Conservation (phyloP, 2,329 filamentous ascomycete species). For the Metarhizium sp. region DNA sequence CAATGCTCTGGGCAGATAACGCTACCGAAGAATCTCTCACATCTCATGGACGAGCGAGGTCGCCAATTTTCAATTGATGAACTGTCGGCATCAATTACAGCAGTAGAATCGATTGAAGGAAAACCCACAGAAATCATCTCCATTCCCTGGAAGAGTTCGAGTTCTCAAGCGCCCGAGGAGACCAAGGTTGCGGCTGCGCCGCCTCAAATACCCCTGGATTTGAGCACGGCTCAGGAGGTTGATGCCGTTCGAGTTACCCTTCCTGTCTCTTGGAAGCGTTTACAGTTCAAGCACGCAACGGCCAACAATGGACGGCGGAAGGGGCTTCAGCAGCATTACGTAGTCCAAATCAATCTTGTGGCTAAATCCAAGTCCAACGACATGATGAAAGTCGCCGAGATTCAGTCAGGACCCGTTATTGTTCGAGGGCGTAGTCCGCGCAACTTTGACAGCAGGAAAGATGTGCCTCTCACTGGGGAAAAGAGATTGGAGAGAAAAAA, state of each 20-base stretch:
- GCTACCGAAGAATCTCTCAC: constrained; percentile 61
- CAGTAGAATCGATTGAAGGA: constrained; percentile 84
- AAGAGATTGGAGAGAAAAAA: constrained; percentile 38
- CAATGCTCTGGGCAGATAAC: constrained; percentile 86
- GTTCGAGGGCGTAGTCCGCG: constrained; percentile 85
- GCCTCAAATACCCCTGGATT: constrained; percentile 44
- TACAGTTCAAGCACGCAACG: constrained; percentile 94
- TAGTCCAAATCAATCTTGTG: constrained; percentile 75
- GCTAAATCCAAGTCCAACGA: constrained; percentile 63
- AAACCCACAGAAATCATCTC: constrained; percentile 91
- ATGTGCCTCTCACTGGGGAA: constrained; percentile 61
- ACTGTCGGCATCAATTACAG: constrained; percentile 72
- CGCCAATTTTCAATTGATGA: constrained; percentile 69
- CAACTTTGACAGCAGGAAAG: constrained; percentile 88
- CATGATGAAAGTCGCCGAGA: constrained; percentile 67
- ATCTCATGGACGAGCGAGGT: constrained; percentile 64
- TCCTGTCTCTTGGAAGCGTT: constrained; percentile 82
- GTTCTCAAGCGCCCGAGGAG: constrained; percentile 43
- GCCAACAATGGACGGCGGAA: constrained; percentile 93
- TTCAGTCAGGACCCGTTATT: constrained; percentile 87
- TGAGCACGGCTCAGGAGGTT: constrained; percentile 54
- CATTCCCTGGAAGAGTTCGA: constrained; percentile 84
- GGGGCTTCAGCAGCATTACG: constrained; percentile 89
- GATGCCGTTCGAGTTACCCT: constrained; percentile 73
- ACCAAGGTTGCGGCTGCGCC: constrained; percentile 41